A percentile compares a stretch with the other conserved stretches of the same genome.
Conservation (phyloP, 164 flowering plant species). For the Magnolia sinica region DNA sequence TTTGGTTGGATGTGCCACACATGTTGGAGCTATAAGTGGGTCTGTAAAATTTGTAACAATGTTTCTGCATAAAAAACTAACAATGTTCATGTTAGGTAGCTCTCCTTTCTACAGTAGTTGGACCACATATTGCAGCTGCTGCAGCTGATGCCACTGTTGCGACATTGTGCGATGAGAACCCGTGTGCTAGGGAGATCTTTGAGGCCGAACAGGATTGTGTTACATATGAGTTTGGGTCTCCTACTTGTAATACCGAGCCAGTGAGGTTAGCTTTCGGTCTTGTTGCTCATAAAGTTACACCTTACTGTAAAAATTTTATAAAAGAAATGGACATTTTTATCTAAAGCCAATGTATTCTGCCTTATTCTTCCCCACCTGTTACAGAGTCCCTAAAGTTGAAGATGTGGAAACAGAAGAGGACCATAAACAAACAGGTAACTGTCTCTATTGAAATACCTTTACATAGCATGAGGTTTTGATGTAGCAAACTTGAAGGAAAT, state of each 20-base stretch:
- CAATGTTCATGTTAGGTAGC: constrained; percentile 48
- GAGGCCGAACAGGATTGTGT: constrained; percentile 29
- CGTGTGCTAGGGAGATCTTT: constrained; percentile 54
- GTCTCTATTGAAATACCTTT: not conserved
- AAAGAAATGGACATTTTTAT: not conserved
- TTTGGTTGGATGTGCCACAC: not conserved
- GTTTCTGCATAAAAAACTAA: not conserved
- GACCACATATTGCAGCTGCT: constrained; percentile 63
- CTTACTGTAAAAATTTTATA: not conserved
- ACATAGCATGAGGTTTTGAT: not conserved
- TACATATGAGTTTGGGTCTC: constrained; percentile 19
- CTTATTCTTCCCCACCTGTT: constrained; percentile 7
- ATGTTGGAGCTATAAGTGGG: not conserved
- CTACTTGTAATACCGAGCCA: constrained; percentile 23
- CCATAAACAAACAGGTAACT: constrained; percentile 37
- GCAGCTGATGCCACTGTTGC: constrained; percentile 80
- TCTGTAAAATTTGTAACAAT: not conserved
- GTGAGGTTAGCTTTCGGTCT: constrained; percentile 37
- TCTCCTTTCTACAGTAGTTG: constrained; percentile 52
- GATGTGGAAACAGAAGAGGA: constrained; percentile 33
- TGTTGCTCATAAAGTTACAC: not conserved
- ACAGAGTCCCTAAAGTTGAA: constrained; percentile 36
- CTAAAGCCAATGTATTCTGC: not conserved
- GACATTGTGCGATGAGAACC: constrained; percentile 62
- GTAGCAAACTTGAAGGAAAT: not conserved